A percentile compares a stretch with the other conserved stretches of the same genome.
Evolutionary conservation across 208 protist species (phyloP).

Genomic region (Crithidia mellificae): DNA sequence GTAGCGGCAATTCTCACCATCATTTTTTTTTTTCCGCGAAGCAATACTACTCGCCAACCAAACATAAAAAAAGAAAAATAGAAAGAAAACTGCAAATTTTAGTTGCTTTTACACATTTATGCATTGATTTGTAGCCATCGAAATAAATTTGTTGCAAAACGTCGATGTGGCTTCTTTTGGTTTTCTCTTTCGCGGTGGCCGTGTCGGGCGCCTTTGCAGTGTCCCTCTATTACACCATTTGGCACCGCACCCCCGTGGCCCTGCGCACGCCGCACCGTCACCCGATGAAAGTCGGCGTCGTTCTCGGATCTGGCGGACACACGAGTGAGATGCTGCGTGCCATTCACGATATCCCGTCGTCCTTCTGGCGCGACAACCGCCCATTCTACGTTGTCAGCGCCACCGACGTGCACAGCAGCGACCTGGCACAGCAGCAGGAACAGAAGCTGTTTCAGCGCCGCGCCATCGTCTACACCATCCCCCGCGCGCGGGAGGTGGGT

Average conservation of each 20-base stretch:
- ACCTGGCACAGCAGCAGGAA: conserved; percentile 61
- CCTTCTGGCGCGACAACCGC: conserved; percentile 47
- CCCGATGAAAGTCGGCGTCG: conserved; percentile 64
- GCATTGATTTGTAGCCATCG: no score
- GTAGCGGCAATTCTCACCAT: no score
- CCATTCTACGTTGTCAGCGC: conserved; percentile 74
- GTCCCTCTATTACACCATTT: conserved; percentile 23
- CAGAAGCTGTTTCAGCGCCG: conserved; percentile 36
- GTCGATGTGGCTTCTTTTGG: conserved; percentile 23
- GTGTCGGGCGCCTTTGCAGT: conserved; percentile 3
- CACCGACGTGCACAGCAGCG: conserved; percentile 74
- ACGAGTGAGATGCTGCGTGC: conserved; percentile 91
- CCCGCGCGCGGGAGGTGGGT: conserved; percentile 88
- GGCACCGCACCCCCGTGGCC: conserved; percentile 21
- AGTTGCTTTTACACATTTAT: no score
- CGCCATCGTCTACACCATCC: conserved; percentile 63
- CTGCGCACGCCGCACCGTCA: conserved; percentile 23
- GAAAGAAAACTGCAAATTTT: no score
- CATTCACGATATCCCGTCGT: conserved; percentile 43
- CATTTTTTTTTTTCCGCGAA: no score
- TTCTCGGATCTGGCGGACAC: conserved; percentile 91
- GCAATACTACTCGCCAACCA: no score
- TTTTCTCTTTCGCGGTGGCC: conserved; percentile 8
- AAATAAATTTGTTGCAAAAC: no score
- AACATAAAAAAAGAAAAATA: no score